Percentiles rank a stretch among this genome's conserved stretches.
phyloP scores from a whole-genome alignment of 176 grass and related monocot genomes.

The Bolboschoenus planiculmis region DNA sequence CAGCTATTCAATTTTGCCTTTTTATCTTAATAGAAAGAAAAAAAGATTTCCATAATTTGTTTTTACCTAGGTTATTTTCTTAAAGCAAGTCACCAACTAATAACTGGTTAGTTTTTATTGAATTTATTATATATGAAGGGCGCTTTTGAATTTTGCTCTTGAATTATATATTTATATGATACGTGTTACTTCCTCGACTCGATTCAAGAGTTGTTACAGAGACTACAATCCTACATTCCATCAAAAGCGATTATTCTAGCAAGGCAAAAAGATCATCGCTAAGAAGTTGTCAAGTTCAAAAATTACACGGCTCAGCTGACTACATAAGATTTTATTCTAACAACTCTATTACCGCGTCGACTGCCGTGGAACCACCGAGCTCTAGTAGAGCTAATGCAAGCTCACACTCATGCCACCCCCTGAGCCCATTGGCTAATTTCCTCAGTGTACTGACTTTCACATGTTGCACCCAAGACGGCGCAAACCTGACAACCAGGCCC shows the following conservation, averaged over 20 bases:
- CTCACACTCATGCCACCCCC: slow-evolving; percentile 65
- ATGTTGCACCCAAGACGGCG: slow-evolving; percentile 62
- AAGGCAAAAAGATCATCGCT: background rate
- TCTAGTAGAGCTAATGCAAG: slow-evolving; percentile 72
- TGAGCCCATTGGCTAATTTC: slow-evolving; percentile 63
- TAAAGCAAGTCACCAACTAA: background rate
- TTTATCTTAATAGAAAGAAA: no score
- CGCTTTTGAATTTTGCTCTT: background rate
- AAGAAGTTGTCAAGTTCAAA: slow-evolving; percentile 2
- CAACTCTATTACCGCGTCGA: slow-evolving; percentile 14
- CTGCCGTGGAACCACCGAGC: slow-evolving; percentile 37
- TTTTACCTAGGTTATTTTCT: background rate
- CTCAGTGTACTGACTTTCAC: slow-evolving; percentile 58
- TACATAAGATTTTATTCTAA: background rate
- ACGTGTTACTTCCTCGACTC: background rate
- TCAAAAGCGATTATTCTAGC: background rate
- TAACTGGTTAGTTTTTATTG: no score
- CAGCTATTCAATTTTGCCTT: background rate
- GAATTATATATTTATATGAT: background rate
- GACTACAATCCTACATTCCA: background rate
- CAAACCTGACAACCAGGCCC: slow-evolving; percentile 73
- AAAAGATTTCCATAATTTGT: background rate
- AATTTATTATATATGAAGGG: background rate
- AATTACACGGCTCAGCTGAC: background rate
- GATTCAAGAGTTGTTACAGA: background rate